Evolutionary conservation across 768 basidiomycete species (phyloP).

Genomic region (Flagelloscypha sp.): DNA sequence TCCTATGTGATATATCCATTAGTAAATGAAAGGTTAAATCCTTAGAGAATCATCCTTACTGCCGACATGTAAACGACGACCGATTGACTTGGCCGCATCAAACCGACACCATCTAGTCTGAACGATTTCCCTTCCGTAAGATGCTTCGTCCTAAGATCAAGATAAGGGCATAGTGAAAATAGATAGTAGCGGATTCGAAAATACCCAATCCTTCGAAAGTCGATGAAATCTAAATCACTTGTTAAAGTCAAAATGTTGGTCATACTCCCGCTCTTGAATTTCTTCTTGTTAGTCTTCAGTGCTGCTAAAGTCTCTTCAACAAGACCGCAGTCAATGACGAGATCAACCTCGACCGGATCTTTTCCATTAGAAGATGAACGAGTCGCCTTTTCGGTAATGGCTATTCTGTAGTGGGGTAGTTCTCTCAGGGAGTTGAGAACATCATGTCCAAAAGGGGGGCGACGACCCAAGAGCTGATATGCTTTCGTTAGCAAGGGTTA

Average conservation of each 20-base stretch:
- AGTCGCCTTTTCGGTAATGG: slow-evolving; percentile 39
- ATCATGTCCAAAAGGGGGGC: slow-evolving; percentile 66
- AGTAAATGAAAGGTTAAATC: slow-evolving; percentile 6
- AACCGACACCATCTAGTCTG: slow-evolving; percentile 42
- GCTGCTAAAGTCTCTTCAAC: slow-evolving; percentile 19
- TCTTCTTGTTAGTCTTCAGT: slow-evolving; percentile 37
- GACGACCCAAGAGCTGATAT: slow-evolving; percentile 61
- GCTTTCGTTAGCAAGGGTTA: slow-evolving; percentile 5
- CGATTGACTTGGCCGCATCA: slow-evolving; percentile 72
- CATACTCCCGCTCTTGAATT: slow-evolving; percentile 41
- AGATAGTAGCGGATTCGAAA: slow-evolving; percentile 17
- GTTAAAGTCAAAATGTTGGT: slow-evolving; percentile 69
- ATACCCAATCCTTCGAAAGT: slow-evolving; percentile 75
- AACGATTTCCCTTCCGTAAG: slow-evolving; percentile 56
- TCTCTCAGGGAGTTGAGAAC: slow-evolving; percentile 52
- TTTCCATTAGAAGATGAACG: slow-evolving; percentile 34
- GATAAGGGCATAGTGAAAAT: background rate
- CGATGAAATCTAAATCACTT: slow-evolving; percentile 66
- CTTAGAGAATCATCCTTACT: slow-evolving; percentile 28
- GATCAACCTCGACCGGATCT: slow-evolving; percentile 46
- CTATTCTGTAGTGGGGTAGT: slow-evolving; percentile 57
- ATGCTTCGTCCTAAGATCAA: slow-evolving; percentile 50
- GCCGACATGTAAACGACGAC: slow-evolving; percentile 53
- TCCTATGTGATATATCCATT: slow-evolving; percentile 42
- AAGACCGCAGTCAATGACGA: slow-evolving; percentile 53